Evolutionary conservation across 192 early-diverging fungal genomes (phyloP), one percentile per base, ranked within the genome.

Genomic region (Coemansia sp.): DNA sequence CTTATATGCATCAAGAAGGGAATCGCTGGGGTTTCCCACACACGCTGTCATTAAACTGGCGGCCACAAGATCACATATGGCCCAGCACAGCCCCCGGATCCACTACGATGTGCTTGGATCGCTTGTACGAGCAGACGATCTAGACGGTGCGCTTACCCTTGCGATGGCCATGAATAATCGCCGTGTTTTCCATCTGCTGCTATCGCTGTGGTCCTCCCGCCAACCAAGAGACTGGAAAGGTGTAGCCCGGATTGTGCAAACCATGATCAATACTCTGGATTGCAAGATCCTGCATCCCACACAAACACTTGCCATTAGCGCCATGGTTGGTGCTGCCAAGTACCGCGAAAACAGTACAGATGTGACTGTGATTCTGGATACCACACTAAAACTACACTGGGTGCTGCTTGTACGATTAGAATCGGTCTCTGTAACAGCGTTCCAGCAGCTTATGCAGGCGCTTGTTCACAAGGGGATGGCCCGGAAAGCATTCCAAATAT

Each of bases 51-150:
- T 69, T 1, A 23, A 21, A 2, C 26, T 77, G 53, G 62, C 43
- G 16, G 41, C 19, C 5, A 37, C 49, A 21, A 61, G 75, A 8
- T n/a, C 47, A 9, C 21, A 32, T 5, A 18, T 77, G 40, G 50
- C 49, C 1, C 23, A 32, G 38, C 42, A 18, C 15, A n/a, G 23
- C 18, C 75, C 75, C 16, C 61, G 70, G 9, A 40, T 77, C 8
- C 75, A 77, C 58, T 65, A 62, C 44, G 75, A 77, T 21, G 50
- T 72, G 15, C 37, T 72, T 18, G 65, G 66, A 5, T 26, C 62
- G 18, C 49, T 64, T n/a, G 70, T 69, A 19, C 70, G 75, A 1
- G 32, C n/a, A 13, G 53, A 48, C 49, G 23, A 62, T 50, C 50
- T 71, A 13, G 23, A 50, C 1, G 43, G 49, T 0, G 65, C 58